These are phyloP conservation scores for Metschnikowia picachoensis DNA, from an alignment of 805 yeast species.

Conservation along the genomic window DNA sequence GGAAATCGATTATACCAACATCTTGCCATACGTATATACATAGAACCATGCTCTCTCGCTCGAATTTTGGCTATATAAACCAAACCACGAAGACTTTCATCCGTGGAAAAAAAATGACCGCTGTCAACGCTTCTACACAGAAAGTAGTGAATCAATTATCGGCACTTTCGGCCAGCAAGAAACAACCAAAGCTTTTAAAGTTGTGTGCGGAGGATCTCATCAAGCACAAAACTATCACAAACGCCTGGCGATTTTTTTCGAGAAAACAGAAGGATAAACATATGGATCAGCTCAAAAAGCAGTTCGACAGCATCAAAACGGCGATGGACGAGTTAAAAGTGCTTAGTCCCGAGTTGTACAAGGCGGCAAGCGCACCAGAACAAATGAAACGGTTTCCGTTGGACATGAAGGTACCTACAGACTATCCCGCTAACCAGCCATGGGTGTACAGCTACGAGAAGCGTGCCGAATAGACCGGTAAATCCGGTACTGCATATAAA, in stretches of 20 bases:
- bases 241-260: conserved; percentile 73
- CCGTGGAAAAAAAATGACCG: conserved; percentile 30
- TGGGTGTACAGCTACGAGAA: conserved; percentile 59
- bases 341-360: conserved; percentile 52
- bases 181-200: conserved; percentile 79
- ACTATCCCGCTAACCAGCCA: conserved; percentile 74
- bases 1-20: not conserved
- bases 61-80: not conserved
- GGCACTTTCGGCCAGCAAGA: conserved; percentile 81
- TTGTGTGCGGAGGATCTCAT: conserved; percentile 75
- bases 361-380: conserved; percentile 57
- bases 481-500: not conserved
- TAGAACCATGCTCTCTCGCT: conserved; percentile 3
- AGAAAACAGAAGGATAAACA: conserved; percentile 46
- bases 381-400: conserved; percentile 65
- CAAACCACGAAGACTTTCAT: conserved; percentile 18
- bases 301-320: conserved; percentile 57
- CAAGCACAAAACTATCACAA: conserved; percentile 76
- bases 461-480: not conserved
- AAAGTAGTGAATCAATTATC: conserved; percentile 58
- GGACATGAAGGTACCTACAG: conserved; percentile 85
- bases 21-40: not conserved
- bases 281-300: conserved; percentile 45
- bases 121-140: conserved; percentile 37
- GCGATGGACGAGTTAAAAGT: conserved; percentile 71